Base-by-base conservation (phyloP, 371 early-diverging fungal genomes). In the Saksenaea oblongispora region DNA sequence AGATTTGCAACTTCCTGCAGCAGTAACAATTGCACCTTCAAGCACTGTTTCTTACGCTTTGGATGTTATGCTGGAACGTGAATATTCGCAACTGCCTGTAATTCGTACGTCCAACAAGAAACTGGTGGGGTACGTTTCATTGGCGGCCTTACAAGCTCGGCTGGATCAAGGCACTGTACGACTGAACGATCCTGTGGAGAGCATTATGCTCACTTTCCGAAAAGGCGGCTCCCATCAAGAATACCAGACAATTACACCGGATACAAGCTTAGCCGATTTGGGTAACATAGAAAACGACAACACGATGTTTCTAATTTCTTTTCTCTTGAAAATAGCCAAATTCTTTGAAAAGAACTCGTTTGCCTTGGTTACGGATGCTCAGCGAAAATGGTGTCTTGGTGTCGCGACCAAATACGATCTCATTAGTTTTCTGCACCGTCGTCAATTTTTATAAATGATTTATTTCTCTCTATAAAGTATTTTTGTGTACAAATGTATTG, bases 71-170 rank as follows among this genome's bases (percentile, higher is more conserved):
- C 41, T 87, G 56, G 88, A 89, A 34, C 76, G 91, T 26, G 93
- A 93, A 59, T 95, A 90, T 71, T 94, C 94, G 18, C 95, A 95
- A 67, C 71, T 95, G 41, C 95, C 95, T 0, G 94, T 95, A 9
- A 80, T 92, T 34, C 83, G 83, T 57, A 66, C 81, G 0, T 64
- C 72, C 35, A 80, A 84, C 66, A 78, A 89, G 37, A 90, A 92
- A 44, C 73, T 95, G 36, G 80, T 93, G 31, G 95, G 95, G 0
- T 93, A 91, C 63, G 82, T 95, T 42, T 90, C 94, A 3, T 64
- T 89, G 54, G 77, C 87, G 5, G 72, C 87, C 0, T 71, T 91
- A 34, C 87, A 90, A 61, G 79, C 85, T 10, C 76, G 75, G 10
- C n/a, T 93, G 34, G 86, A 85, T 28, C 75, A 76, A 27, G 85